Conservation (phyloP, 1,284 basidiomycete genomes). For the Fomes fomentarius region DNA sequence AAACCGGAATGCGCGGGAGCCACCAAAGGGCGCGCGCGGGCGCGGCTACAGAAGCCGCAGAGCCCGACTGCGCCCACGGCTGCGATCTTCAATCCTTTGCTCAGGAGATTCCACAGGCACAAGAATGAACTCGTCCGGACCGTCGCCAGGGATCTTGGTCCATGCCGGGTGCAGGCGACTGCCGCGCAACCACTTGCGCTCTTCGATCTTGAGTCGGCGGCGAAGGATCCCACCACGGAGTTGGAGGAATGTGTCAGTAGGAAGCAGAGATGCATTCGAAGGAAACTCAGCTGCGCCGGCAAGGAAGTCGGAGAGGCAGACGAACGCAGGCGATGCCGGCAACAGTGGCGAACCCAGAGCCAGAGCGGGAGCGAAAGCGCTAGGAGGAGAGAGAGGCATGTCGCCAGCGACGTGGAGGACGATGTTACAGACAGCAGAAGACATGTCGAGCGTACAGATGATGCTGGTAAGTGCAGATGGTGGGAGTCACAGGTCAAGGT, state of each 20-base stretch:
- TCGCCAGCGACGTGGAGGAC: slow-evolving; percentile 3
- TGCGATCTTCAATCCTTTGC: neutral
- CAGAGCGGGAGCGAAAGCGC: too few relatives aligned
- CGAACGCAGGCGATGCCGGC: too few relatives aligned
- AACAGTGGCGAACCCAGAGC: too few relatives aligned
- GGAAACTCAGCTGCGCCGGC: too few relatives aligned
- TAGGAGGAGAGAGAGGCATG: neutral
- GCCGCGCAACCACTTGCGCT: neutral
- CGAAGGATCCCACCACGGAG: neutral
- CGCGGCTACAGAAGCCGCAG: too few relatives aligned
- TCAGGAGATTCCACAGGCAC: neutral
- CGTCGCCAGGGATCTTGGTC: too few relatives aligned
- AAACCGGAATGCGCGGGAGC: too few relatives aligned
- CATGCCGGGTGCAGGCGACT: too few relatives aligned
- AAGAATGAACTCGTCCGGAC: too few relatives aligned
- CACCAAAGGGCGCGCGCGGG: too few relatives aligned
- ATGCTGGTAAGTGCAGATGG: neutral
- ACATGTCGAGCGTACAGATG: neutral
- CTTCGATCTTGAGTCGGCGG: neutral
- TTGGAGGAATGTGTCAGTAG: neutral
- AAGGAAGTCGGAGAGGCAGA: too few relatives aligned
- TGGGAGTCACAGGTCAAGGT: neutral
- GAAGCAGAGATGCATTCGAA: neutral
- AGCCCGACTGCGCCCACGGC: too few relatives aligned
- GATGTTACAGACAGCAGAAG: neutral